Conservation (phyloP, 345 rosid species). For the Eutrema yunnanense region DNA sequence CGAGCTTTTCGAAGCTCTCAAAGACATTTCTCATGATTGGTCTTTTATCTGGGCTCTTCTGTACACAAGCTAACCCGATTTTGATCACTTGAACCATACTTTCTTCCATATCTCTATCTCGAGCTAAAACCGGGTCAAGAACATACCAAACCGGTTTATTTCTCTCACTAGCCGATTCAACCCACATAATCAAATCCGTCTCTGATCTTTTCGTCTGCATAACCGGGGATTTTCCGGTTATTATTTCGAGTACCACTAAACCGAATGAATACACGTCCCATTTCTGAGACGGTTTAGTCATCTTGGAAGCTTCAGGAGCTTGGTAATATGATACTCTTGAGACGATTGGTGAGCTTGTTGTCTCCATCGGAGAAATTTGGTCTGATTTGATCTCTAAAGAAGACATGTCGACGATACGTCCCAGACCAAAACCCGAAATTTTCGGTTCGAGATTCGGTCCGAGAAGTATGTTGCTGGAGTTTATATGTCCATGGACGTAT, state of each 20-base stretch:
- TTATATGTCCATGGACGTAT: conserved; percentile 80
- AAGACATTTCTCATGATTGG: conserved; percentile 60
- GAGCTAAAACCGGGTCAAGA: conserved; percentile 55
- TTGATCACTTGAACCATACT: conserved; percentile 49
- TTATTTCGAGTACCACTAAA: conserved; percentile 65
- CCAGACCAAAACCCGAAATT: conserved; percentile 72
- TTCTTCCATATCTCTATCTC: conserved; percentile 50
- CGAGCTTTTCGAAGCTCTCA: conserved; percentile 44
- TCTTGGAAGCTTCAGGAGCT: conserved; percentile 70
- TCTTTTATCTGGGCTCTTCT: conserved; percentile 64
- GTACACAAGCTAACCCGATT: conserved; percentile 60
- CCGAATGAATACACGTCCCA: conserved; percentile 98
- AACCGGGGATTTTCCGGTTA: conserved; percentile 63
- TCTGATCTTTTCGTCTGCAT: conserved; percentile 38
- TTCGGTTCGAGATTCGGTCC: conserved; percentile 67
- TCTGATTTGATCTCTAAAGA: conserved; percentile 49
- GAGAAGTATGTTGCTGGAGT: conserved; percentile 73
- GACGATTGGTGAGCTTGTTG: conserved; percentile 31
- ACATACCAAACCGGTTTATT: conserved; percentile 53
- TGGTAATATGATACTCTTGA: conserved; percentile 47
- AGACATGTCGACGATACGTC: conserved; percentile 54
- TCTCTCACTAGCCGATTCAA: conserved; percentile 52
- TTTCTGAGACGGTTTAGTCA: conserved; percentile 80
- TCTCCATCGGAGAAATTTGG: conserved; percentile 50
- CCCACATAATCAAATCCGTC: conserved; percentile 68